These are phyloP conservation scores for Sarocladium kiliense DNA, from an alignment of 2,329 filamentous ascomycete species.

Conservation along the genomic window DNA sequence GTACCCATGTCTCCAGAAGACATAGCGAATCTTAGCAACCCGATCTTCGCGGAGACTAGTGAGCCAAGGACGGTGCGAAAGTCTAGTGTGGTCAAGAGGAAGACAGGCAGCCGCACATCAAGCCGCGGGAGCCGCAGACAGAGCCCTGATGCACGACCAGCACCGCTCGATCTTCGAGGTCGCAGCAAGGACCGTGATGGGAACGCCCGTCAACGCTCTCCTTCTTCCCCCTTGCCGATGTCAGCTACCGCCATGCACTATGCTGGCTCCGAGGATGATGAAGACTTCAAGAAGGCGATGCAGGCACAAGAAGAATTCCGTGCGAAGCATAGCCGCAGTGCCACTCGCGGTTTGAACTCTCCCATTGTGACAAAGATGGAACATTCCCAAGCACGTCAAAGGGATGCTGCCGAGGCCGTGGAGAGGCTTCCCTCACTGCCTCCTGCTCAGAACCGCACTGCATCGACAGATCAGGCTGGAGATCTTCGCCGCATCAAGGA, in stretches of 20 bases:
- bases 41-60: conserved; percentile 25
- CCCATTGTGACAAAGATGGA: conserved; percentile 30
- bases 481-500: conserved; percentile 52
- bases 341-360: conserved; percentile 34
- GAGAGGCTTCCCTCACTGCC: conserved; percentile 26
- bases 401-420: conserved; percentile 23
- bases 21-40: conserved; percentile 56
- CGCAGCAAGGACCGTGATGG: conserved; percentile 57
- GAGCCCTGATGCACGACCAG: conserved; percentile 41
- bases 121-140: conserved; percentile 42
- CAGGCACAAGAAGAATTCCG: conserved; percentile 52
- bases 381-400: conserved; percentile 32
- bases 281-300: conserved; percentile 49
- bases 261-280: conserved; percentile 58
- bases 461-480: conserved; percentile 43
- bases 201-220: conserved; percentile 57
- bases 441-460: conserved; percentile 24
- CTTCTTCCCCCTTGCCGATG: conserved; percentile 76
- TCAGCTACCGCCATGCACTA: conserved; percentile 41
- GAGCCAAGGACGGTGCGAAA: conserved; percentile 44
- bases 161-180: conserved; percentile 50
- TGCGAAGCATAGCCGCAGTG: conserved; percentile 48
- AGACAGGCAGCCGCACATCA: conserved; percentile 39
- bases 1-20: conserved; percentile 94
- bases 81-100: conserved; percentile 24